phyloP scores from a whole-genome alignment of 345 rosid species.

The Geranium brycei region DNA sequence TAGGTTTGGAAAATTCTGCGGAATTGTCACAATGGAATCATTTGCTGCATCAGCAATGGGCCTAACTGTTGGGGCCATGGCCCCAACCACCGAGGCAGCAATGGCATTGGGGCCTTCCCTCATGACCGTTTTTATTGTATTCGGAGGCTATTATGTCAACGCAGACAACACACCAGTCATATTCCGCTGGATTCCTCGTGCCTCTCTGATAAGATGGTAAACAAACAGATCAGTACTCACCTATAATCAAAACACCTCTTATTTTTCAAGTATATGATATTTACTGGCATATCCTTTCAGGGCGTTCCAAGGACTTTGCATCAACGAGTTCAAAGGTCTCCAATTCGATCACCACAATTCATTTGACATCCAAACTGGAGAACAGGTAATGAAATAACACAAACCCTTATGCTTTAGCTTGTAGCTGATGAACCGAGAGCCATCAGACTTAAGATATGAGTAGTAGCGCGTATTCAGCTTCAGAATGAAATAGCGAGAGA shows the following conservation, averaged over 20 bases:
- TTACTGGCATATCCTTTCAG: slow-evolving; percentile 28
- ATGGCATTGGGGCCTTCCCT: slow-evolving; percentile 98
- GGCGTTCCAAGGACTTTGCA: slow-evolving; percentile 96
- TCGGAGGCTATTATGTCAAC: slow-evolving; percentile 85
- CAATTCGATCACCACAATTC: slow-evolving; percentile 67
- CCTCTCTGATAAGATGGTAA: slow-evolving; percentile 88
- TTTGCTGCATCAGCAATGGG: slow-evolving; percentile 99
- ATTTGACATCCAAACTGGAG: slow-evolving; percentile 81
- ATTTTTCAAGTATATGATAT: not conserved
- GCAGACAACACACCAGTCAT: slow-evolving; percentile 78
- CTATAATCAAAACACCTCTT: not conserved
- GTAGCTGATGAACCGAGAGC: too few species aligned
- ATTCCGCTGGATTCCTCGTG: slow-evolving; percentile 89
- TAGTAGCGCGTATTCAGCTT: not conserved
- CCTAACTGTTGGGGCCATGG: slow-evolving; percentile 95
- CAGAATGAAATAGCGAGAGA: not conserved
- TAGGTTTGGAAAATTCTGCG: slow-evolving; percentile 87
- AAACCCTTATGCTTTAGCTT: not conserved
- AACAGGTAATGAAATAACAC: slow-evolving; percentile 47
- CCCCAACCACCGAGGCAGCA: slow-evolving; percentile 94
- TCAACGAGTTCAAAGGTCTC: slow-evolving; percentile 84
- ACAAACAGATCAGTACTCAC: slow-evolving; percentile 8
- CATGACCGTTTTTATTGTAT: slow-evolving; percentile 91
- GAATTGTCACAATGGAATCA: slow-evolving; percentile 81
- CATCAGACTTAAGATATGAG: too few species aligned